These are phyloP conservation scores for Fusarium sp. DNA, from an alignment of 2,329 filamentous ascomycete species.

Conservation along the genomic window DNA sequence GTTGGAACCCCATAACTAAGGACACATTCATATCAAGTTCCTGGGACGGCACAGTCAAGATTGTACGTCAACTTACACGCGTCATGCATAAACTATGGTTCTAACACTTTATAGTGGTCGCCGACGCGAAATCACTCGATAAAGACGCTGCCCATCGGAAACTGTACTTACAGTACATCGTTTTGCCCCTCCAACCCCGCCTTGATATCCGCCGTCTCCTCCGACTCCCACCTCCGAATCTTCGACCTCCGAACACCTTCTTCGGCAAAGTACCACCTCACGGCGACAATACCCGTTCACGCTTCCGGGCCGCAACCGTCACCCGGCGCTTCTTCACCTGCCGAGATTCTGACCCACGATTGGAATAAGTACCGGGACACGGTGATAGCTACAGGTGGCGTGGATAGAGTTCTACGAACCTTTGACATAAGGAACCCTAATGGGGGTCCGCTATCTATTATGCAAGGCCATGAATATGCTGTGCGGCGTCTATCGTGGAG, in stretches of 20 bases:
- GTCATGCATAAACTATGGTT: no score
- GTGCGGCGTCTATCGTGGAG: constrained; percentile 89
- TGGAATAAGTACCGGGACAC: constrained; percentile 98
- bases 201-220: constrained; percentile 86
- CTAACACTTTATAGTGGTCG: constrained; percentile 71
- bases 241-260: constrained; percentile 92
- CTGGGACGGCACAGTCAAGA: constrained; percentile 96
- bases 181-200: constrained; percentile 90
- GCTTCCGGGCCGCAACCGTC: constrained; percentile 62
- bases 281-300: constrained; percentile 84
- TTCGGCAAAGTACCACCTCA: constrained; percentile 87
- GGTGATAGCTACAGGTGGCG: constrained; percentile 86
- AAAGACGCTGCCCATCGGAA: constrained; percentile 87
- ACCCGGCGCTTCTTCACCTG: constrained; percentile 62
- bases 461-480: constrained; percentile 91
- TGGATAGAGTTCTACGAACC: constrained; percentile 85
- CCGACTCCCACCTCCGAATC: constrained; percentile 87
- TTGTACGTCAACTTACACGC: constrained; percentile 56
- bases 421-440: constrained; percentile 87
- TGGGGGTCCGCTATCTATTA: constrained; percentile 75
- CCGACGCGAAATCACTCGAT: constrained; percentile 79
- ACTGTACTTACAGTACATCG: constrained; percentile 91
- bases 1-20: constrained; percentile 92
- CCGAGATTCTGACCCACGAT: constrained; percentile 92
- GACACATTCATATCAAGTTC: constrained; percentile 90